These are phyloP conservation scores for Cnidoscolus chayamansa DNA, from an alignment of 441 rosid genomes.

Conservation along the genomic window DNA sequence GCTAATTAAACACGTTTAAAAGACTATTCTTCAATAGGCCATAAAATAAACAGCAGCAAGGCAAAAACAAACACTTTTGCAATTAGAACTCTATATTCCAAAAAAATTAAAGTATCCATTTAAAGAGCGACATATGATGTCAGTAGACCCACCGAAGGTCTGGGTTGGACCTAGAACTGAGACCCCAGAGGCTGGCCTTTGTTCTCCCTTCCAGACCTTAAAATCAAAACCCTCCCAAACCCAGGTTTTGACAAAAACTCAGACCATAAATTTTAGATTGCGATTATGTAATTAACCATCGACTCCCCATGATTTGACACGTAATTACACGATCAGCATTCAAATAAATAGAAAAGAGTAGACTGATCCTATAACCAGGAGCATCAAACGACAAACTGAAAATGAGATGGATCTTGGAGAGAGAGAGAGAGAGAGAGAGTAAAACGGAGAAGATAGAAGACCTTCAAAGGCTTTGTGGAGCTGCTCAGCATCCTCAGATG, in stretches of 20 bases:
- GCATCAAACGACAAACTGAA: background rate
- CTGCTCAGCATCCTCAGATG: conserved; percentile 81
- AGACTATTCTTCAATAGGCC: too few species aligned
- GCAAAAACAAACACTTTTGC: background rate
- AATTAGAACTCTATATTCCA: background rate
- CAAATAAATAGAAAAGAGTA: background rate
- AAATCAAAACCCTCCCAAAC: too few species aligned
- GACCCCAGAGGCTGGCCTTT: too few species aligned
- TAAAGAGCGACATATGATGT: background rate
- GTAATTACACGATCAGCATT: background rate
- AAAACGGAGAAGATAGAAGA: conserved; percentile 9
- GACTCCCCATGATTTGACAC: background rate
- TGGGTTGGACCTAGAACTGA: too few species aligned
- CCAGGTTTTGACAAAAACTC: too few species aligned
- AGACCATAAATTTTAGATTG: too few species aligned
- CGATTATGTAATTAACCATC: background rate
- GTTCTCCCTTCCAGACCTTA: too few species aligned
- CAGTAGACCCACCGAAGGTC: too few species aligned
- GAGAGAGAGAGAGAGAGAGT: background rate
- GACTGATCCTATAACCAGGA: too few species aligned
- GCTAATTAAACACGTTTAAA: background rate
- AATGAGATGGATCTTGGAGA: background rate
- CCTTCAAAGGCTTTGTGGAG: conserved; percentile 87
- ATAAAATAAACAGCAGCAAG: too few species aligned
- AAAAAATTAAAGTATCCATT: background rate